These are phyloP conservation scores for Calonectria montana DNA, from an alignment of 2,329 filamentous ascomycete species.

Conservation along the genomic window DNA sequence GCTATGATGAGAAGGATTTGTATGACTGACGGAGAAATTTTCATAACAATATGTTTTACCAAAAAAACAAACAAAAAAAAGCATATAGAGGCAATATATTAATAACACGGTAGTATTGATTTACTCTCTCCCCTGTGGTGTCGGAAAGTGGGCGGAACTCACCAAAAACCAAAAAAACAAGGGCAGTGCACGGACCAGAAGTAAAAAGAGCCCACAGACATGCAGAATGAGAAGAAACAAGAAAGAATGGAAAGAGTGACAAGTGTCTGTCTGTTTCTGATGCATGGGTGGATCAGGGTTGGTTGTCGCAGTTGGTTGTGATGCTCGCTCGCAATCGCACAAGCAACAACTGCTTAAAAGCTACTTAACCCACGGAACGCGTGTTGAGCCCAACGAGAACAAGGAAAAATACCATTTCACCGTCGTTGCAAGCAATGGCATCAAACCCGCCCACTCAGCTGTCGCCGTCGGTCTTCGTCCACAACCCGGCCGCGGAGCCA, in stretches of 20 bases:
- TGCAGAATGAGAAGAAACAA: background rate
- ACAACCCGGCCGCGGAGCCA: background rate
- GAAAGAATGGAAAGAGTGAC: background rate
- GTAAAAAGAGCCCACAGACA: background rate
- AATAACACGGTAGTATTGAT: background rate
- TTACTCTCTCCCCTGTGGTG: background rate
- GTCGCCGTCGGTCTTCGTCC: slow-evolving; percentile 6
- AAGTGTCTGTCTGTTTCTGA: background rate
- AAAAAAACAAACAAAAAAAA: background rate
- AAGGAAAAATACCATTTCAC: background rate
- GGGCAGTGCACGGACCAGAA: background rate
- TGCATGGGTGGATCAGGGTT: background rate
- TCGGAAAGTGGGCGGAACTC: too few species aligned
- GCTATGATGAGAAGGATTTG: background rate
- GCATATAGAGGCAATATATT: background rate
- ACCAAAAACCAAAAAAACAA: background rate
- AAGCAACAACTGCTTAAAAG: background rate
- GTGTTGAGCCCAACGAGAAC: background rate
- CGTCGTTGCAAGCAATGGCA: background rate
- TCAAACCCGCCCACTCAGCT: background rate
- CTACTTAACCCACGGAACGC: background rate
- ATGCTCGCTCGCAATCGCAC: background rate
- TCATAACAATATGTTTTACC: background rate
- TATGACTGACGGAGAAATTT: background rate
- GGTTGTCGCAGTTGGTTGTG: background rate